Conservation (phyloP, 139 green algal species). For the Pseudopediastrum boryanum region DNA sequence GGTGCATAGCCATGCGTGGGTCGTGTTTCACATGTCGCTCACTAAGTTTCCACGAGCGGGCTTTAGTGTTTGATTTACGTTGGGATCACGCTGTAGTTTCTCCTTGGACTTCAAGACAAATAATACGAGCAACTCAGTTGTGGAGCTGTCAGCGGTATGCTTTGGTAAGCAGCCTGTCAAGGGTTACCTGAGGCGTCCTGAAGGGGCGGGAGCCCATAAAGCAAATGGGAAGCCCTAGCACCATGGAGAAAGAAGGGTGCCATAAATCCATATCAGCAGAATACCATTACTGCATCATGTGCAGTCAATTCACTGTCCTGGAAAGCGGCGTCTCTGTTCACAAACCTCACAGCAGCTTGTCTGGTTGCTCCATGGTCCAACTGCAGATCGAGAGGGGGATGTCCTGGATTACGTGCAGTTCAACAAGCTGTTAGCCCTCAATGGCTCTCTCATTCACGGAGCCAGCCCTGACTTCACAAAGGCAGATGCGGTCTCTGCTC, state of each 20-base stretch:
- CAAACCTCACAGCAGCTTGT: no score
- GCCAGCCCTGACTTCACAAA: neutral
- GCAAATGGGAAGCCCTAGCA: no score
- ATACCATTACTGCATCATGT: no score
- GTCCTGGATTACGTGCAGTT: slow-evolving; percentile 29
- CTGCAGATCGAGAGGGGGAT: slow-evolving; percentile 24
- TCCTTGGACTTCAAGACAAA: neutral
- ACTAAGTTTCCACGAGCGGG: neutral
- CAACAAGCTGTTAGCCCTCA: slow-evolving; percentile 23
- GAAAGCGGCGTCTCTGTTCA: no score
- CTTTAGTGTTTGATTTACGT: neutral
- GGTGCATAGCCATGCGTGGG: neutral
- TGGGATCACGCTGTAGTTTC: neutral
- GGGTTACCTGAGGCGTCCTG: no score
- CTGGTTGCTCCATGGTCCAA: no score
- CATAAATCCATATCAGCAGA: no score
- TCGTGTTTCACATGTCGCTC: neutral
- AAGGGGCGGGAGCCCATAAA: no score
- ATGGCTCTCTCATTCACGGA: slow-evolving; percentile 16
- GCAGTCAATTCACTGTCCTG: no score
- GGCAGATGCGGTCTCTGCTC: neutral
- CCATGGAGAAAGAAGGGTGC: no score
- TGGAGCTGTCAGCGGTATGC: neutral
- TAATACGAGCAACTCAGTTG: neutral
- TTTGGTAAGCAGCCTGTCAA: neutral